phyloP scores from a whole-genome alignment of 2,329 filamentous ascomycete species.

The Pyrenophora teres region DNA sequence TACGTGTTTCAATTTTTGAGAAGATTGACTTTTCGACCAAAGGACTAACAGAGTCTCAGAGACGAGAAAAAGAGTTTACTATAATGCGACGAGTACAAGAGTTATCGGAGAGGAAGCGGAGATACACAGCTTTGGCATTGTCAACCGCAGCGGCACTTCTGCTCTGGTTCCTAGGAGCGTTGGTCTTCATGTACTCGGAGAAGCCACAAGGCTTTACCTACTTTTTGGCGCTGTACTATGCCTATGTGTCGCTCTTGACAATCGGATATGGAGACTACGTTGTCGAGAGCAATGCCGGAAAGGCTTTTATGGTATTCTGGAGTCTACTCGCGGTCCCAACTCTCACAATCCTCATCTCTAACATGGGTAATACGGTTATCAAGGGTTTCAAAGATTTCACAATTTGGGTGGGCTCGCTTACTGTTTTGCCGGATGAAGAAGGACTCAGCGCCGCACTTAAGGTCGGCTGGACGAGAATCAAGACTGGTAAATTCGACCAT shows the following conservation, averaged over 20 bases:
- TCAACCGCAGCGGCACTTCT: conserved; percentile 47
- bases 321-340: conserved; percentile 60
- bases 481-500: conserved; percentile 26
- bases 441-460: conserved; percentile 46
- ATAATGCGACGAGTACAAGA: conserved; percentile 51
- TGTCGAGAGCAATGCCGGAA: conserved; percentile 56
- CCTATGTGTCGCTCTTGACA: conserved; percentile 58
- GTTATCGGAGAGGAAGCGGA: conserved; percentile 41
- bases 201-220: conserved; percentile 56
- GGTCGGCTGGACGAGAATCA: conserved; percentile 31
- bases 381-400: conserved; percentile 60
- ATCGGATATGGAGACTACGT: conserved; percentile 61
- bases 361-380: conserved; percentile 61
- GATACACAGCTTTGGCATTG: conserved; percentile 49
- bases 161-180: conserved; percentile 56
- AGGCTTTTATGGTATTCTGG: conserved; percentile 63
- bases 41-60: conserved; percentile 44
- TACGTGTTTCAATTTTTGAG: conserved; percentile 50
- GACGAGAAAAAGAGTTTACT: conserved; percentile 55
- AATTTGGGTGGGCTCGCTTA: conserved; percentile 60
- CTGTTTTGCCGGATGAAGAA: conserved; percentile 58
- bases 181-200: conserved; percentile 57
- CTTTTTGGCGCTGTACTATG: conserved; percentile 59
- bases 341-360: conserved; percentile 59
- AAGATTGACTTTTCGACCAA: conserved; percentile 50